Evolutionary conservation across 768 basidiomycete genomes (phyloP).

Genomic region (Cytidiella melzeri): DNA sequence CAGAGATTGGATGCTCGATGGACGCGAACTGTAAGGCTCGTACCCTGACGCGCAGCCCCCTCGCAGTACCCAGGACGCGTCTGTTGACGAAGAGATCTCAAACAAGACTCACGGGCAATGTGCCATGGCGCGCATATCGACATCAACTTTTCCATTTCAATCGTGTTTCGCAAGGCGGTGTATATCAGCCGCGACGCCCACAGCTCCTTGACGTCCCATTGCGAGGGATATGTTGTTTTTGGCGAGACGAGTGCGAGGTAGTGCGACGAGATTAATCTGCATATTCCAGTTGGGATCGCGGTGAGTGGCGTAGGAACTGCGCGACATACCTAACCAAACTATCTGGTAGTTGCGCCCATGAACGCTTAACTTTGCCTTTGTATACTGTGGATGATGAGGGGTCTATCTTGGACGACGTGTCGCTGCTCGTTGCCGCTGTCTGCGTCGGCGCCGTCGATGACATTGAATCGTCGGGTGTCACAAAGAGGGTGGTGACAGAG

Average conservation of each 20-base stretch:
- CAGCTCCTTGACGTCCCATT: constrained; percentile 42
- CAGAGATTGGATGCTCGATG: constrained; percentile 2
- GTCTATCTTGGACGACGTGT: constrained; percentile 4
- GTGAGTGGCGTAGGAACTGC: constrained; percentile 27
- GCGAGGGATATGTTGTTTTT: constrained; percentile 39
- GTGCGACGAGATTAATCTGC: constrained; percentile 53
- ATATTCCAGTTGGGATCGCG: constrained; percentile 13
- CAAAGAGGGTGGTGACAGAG: constrained; percentile 22
- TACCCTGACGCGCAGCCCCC: constrained; percentile 1
- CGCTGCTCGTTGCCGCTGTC: constrained; percentile 8
- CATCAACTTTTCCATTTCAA: constrained; percentile 58
- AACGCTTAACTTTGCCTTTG: constrained; percentile 55
- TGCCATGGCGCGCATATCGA: constrained; percentile 55
- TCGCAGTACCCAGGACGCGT: neutral
- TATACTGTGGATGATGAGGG: constrained; percentile 19
- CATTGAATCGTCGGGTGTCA: constrained; percentile 21
- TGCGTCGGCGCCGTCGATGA: constrained; percentile 15
- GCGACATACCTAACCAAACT: constrained; percentile 53
- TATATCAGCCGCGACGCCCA: constrained; percentile 64
- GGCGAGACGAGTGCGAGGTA: constrained; percentile 45
- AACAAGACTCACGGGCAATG: constrained; percentile 44
- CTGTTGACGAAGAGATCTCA: neutral
- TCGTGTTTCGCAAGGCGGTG: constrained; percentile 54
- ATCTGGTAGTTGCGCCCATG: constrained; percentile 56
- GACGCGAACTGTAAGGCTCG: constrained; percentile 2